A percentile compares a stretch with the other conserved stretches of the same genome.
These are phyloP conservation scores for Aegle marmelos DNA, from an alignment of 345 rosid species.

Conservation along the genomic window DNA sequence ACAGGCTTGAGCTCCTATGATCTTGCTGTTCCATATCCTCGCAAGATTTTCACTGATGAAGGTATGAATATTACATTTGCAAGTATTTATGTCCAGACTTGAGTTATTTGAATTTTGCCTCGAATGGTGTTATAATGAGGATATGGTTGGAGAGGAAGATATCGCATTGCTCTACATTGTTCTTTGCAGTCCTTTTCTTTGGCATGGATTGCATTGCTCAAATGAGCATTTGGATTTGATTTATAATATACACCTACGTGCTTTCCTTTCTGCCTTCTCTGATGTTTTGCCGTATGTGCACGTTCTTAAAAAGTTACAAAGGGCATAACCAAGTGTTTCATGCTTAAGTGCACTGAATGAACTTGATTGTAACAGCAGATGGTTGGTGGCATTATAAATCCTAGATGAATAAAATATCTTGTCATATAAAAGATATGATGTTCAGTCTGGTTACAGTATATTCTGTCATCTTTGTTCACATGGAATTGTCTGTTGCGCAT, in stretches of 20 bases:
- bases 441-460: background rate
- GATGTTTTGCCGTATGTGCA: background rate
- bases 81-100: background rate
- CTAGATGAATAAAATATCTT: background rate
- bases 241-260: background rate
- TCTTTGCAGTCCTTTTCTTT: background rate
- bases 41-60: constrained; percentile 72
- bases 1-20: constrained; percentile 50
- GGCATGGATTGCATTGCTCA: background rate
- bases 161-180: background rate
- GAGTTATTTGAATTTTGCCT: background rate
- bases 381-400: background rate
- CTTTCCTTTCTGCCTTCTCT: background rate
- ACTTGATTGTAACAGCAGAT: constrained; percentile 1
- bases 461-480: background rate
- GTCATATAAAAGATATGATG: background rate
- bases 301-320: background rate
- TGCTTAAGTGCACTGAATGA: background rate
- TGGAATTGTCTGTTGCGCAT: background rate
- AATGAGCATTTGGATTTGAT: background rate
- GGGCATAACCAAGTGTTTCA: background rate
- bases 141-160: background rate
- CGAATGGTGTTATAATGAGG: background rate
- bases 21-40: constrained; percentile 89
- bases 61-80: constrained; percentile 40